A percentile compares a stretch with the other conserved stretches of the same genome.
These are phyloP conservation scores for Hymenoscyphus infarciens DNA, from an alignment of 2,329 filamentous ascomycete genomes.

Conservation along the genomic window DNA sequence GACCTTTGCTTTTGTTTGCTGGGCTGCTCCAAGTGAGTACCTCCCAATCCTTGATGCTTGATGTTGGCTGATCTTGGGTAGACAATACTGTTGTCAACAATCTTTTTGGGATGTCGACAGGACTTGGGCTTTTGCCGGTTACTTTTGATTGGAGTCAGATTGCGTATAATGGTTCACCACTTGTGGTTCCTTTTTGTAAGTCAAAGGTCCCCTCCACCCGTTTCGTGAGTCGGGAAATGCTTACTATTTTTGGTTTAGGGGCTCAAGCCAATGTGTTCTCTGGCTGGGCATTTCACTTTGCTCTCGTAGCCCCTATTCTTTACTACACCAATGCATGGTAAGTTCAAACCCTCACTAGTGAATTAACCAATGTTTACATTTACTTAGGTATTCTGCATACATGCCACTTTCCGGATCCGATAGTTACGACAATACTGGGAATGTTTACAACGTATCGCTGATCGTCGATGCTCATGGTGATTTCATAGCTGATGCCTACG, in stretches of 20 bases:
- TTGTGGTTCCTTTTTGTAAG: conserved; percentile 59
- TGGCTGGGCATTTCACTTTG: conserved; percentile 38
- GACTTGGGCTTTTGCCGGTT: conserved; percentile 63
- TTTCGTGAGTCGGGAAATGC: too few relatives aligned
- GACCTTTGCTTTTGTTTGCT: background rate
- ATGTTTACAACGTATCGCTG: background rate
- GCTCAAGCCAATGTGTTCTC: conserved; percentile 70
- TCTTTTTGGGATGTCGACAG: conserved; percentile 64
- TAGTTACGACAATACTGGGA: background rate
- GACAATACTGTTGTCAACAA: conserved; percentile 62
- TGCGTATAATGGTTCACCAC: conserved; percentile 40
- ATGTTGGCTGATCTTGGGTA: conserved; percentile 39
- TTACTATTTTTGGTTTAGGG: conserved; percentile 35
- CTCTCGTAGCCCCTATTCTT: background rate
- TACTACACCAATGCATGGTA: background rate
- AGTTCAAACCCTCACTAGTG: background rate
- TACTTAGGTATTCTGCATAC: background rate
- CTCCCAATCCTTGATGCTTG: conserved; percentile 34
- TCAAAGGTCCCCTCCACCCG: too few relatives aligned
- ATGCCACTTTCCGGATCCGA: background rate
- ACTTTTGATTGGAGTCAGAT: conserved; percentile 76
- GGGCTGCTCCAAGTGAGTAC: background rate
- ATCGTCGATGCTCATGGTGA: background rate
- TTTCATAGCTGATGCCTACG: background rate
- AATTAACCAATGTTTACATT: background rate